phyloP scores from a whole-genome alignment of 2,329 filamentous ascomycete species.

The Gremmenia infestans region DNA sequence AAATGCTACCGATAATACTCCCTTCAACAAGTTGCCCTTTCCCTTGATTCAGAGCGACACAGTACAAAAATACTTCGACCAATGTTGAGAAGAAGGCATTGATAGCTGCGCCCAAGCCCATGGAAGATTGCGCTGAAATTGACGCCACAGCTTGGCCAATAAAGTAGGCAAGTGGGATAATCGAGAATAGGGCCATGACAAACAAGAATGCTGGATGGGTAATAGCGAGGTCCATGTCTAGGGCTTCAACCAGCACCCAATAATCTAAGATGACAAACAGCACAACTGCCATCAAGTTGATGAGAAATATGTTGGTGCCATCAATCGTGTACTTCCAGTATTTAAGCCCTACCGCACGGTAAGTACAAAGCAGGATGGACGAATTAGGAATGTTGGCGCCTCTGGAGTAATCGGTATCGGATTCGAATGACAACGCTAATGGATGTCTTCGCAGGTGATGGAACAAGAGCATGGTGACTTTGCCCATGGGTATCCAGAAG shows the following conservation, averaged over 20 bases:
- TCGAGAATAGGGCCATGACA: conserved; percentile 75
- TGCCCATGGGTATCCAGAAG: conserved; percentile 98
- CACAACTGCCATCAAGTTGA: conserved; percentile 94
- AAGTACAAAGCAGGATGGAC: conserved; percentile 91
- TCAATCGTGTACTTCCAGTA: conserved; percentile 99
- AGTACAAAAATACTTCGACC: conserved; percentile 97
- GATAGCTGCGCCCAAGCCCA: conserved; percentile 94
- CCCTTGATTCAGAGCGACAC: conserved; percentile 84
- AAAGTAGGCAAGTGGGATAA: conserved; percentile 96
- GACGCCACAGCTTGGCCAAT: conserved; percentile 98
- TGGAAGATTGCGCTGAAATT: conserved; percentile 96
- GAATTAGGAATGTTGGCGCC: conserved; percentile 66
- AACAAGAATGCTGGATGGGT: conserved; percentile 87
- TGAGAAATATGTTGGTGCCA: conserved; percentile 97
- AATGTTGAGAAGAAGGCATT: conserved; percentile 98
- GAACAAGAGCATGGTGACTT: conserved; percentile 83
- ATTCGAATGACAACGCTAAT: conserved; percentile 87
- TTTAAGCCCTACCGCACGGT: conserved; percentile 85
- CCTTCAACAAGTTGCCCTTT: conserved; percentile 93
- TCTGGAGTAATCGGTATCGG: conserved; percentile 71
- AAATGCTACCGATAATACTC: conserved; percentile 95
- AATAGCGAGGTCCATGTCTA: conserved; percentile 64
- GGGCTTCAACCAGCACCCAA: conserved; percentile 63
- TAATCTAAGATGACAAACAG: conserved; percentile 93
- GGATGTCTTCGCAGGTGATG: conserved; percentile 91